Conservation (phyloP, 768 basidiomycete genomes). For the Boletus fagicola region DNA sequence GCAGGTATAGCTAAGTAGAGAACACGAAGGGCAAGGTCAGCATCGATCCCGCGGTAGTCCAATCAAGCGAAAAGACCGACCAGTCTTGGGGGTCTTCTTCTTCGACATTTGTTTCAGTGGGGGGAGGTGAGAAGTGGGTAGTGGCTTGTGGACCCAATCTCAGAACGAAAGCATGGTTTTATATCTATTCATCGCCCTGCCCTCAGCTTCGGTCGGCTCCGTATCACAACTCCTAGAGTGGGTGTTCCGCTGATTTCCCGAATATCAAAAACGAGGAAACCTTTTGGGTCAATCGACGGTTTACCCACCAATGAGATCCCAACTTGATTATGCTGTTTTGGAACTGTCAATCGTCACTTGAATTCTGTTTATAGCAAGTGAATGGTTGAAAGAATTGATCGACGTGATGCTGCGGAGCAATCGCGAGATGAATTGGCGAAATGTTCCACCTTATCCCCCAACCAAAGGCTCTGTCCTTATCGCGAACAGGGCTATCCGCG, state of each 20-base stretch:
- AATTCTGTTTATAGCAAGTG: constrained; percentile 1
- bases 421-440: constrained; percentile 4
- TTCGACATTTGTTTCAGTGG: constrained; percentile 24
- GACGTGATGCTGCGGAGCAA: constrained; percentile 18
- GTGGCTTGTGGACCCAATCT: neutral
- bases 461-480: constrained; percentile 24
- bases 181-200: constrained; percentile 26
- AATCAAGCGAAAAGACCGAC: constrained; percentile 23
- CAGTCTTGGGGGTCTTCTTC: constrained; percentile 25
- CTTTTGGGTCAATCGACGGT: neutral
- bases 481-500: constrained; percentile 8
- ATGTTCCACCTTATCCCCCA: constrained; percentile 20
- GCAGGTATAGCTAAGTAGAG: constrained; percentile 13
- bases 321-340: constrained; percentile 11
- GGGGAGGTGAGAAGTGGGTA: constrained; percentile 1
- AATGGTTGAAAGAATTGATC: constrained; percentile 6
- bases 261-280: constrained; percentile 4
- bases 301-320: constrained; percentile 9
- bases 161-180: constrained; percentile 15
- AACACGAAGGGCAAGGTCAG: constrained; percentile 13
- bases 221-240: constrained; percentile 13
- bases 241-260: constrained; percentile 4
- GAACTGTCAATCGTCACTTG: constrained; percentile 1
- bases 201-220: constrained; percentile 26
- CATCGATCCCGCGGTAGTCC: neutral